Evolutionary conservation across 73 alveolate genomes (phyloP).

Genomic region (Stentor coeruleus): DNA sequence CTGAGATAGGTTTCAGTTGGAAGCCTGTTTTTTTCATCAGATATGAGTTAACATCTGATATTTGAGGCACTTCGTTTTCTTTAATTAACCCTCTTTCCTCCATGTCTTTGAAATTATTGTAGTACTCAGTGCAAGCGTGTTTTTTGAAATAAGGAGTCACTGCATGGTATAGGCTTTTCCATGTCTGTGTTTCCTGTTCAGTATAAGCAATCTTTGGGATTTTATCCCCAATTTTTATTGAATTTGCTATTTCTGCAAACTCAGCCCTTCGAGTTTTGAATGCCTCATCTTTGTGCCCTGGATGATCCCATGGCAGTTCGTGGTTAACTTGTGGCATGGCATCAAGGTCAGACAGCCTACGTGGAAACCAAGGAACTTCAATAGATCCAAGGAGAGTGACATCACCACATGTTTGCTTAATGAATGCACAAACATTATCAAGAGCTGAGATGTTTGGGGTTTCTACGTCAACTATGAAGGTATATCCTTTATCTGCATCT

Average conservation of each 20-base stretch:
- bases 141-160: neutral
- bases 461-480: neutral
- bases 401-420: neutral
- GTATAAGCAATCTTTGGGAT: neutral
- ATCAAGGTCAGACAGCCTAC: slow-evolving; percentile 40
- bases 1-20: neutral
- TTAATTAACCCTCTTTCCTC: neutral
- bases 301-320: neutral
- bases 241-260: neutral
- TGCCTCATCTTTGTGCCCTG: neutral
- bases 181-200: neutral
- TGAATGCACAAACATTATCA: neutral
- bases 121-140: neutral
- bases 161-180: neutral
- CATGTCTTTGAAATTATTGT: neutral
- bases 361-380: slow-evolving; percentile 74
- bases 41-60: slow-evolving; percentile 1
- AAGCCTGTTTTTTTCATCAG: neutral
- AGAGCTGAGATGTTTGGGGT: neutral
- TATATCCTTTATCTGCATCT: slow-evolving; percentile 1
- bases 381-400: neutral
- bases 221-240: neutral
- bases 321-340: neutral
- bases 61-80: neutral
- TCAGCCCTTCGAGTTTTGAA: slow-evolving; percentile 9